Conservation (phyloP, 345 rosid species). For the Litchi chinensis region DNA sequence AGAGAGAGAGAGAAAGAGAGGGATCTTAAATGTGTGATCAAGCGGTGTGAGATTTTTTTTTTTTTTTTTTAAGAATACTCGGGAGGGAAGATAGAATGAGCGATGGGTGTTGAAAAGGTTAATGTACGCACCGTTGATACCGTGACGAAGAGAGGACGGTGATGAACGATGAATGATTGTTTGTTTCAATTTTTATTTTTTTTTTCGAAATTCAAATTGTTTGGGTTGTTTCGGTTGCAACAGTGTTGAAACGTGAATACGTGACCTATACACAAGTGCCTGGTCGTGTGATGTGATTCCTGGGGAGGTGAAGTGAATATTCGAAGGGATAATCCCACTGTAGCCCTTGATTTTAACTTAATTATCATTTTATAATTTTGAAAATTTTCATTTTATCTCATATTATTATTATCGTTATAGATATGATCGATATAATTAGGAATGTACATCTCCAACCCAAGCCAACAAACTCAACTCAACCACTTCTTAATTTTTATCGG, state of each 20-base stretch:
- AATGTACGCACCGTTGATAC: slow-evolving; percentile 8
- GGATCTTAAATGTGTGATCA: not conserved
- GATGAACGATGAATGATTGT: not conserved
- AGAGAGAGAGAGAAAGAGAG: not conserved
- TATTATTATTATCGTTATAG: too few relatives aligned
- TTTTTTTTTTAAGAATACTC: not conserved
- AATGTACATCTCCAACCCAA: too few relatives aligned
- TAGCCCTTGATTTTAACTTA: too few relatives aligned
- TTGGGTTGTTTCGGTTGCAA: not conserved
- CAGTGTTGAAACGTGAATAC: not conserved
- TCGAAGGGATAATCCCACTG: too few relatives aligned
- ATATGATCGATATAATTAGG: too few relatives aligned
- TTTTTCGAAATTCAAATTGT: not conserved
- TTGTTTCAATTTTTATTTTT: not conserved
- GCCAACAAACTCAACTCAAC: too few relatives aligned
- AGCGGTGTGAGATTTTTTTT: not conserved
- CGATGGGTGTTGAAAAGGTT: not conserved
- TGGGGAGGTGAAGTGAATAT: too few relatives aligned
- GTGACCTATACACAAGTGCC: too few relatives aligned
- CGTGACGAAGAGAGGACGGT: not conserved
- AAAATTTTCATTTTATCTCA: too few relatives aligned
- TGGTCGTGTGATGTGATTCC: too few relatives aligned
- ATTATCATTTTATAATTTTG: too few relatives aligned
- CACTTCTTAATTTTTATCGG: too few relatives aligned
- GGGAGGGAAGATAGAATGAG: not conserved